phyloP scores from a whole-genome alignment of 83 land plant genomes.

The Isoetes engelmannii region DNA sequence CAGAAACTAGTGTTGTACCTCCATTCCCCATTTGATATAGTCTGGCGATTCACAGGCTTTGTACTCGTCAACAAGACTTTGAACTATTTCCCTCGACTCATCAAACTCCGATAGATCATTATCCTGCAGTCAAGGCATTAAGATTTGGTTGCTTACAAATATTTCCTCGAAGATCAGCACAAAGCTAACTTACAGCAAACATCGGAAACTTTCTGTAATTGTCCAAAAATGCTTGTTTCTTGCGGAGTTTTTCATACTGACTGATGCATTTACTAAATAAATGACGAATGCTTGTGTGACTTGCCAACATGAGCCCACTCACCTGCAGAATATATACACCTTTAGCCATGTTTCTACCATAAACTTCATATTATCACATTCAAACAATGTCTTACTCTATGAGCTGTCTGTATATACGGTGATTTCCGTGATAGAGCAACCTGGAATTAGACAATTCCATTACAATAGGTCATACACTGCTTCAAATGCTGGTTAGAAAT shows the following conservation, averaged over 20 bases:
- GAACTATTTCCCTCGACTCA: slow-evolving; percentile 97
- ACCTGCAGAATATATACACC: slow-evolving; percentile 38
- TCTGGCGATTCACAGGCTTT: slow-evolving; percentile 99
- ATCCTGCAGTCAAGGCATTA: slow-evolving; percentile 45
- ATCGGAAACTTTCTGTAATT: slow-evolving; percentile 96
- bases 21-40: slow-evolving; percentile 99
- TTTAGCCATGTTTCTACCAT: no score
- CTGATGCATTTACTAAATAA: slow-evolving; percentile 88
- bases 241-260: slow-evolving; percentile 94
- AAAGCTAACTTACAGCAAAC: slow-evolving; percentile 79
- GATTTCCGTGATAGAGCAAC: slow-evolving; percentile 97
- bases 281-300: slow-evolving; percentile 97
- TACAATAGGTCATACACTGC: background rate
- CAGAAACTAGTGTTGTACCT: slow-evolving; percentile 40
- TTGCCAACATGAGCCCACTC: slow-evolving; percentile 99
- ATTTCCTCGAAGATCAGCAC: background rate
- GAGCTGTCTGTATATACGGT: slow-evolving; percentile 97
- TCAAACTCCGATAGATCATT: slow-evolving; percentile 98
- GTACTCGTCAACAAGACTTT: slow-evolving; percentile 94
- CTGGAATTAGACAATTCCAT: slow-evolving; percentile 37
- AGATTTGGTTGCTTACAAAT: background rate
- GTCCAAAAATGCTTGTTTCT: slow-evolving; percentile 97
- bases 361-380: background rate
- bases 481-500: slow-evolving; percentile 3
- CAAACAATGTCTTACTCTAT: slow-evolving; percentile 50